These are phyloP conservation scores for Fusarium subglutinans DNA, from an alignment of 2,329 filamentous ascomycete species.

Conservation along the genomic window DNA sequence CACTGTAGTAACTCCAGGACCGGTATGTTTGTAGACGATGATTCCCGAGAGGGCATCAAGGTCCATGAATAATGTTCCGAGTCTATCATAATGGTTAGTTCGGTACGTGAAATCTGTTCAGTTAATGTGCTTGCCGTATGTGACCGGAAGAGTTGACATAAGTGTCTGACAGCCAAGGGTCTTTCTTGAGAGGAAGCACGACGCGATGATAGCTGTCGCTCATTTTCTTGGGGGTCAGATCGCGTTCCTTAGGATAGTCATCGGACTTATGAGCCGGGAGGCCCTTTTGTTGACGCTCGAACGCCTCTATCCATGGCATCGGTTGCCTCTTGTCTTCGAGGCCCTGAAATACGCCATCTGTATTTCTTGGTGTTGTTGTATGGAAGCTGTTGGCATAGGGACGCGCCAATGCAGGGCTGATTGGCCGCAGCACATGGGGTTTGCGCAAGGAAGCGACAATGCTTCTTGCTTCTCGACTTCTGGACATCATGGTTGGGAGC, in stretches of 20 bases:
- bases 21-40: constrained; percentile 74
- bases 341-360: constrained; percentile 45
- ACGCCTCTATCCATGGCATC: constrained; percentile 45
- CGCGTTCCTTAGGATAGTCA: constrained; percentile 33
- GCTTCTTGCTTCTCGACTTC: neutral
- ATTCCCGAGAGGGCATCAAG: constrained; percentile 81
- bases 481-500: constrained; percentile 19
- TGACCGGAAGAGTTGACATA: constrained; percentile 82
- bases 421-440: neutral
- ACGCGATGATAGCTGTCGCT: constrained; percentile 46
- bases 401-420: neutral
- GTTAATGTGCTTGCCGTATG: constrained; percentile 57
- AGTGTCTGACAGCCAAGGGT: constrained; percentile 80
- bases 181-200: constrained; percentile 71
- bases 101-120: neutral
- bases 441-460: constrained; percentile 4
- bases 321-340: constrained; percentile 40
- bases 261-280: constrained; percentile 12
- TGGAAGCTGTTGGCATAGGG: constrained; percentile 19
- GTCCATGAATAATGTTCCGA: constrained; percentile 82
- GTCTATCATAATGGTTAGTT: constrained; percentile 29
- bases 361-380: constrained; percentile 21
- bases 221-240: constrained; percentile 43
- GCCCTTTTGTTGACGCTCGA: constrained; percentile 33
- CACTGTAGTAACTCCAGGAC: constrained; percentile 63